phyloP scores from a whole-genome alignment of 2,329 filamentous ascomycete genomes.

The Lecanosticta acicola region DNA sequence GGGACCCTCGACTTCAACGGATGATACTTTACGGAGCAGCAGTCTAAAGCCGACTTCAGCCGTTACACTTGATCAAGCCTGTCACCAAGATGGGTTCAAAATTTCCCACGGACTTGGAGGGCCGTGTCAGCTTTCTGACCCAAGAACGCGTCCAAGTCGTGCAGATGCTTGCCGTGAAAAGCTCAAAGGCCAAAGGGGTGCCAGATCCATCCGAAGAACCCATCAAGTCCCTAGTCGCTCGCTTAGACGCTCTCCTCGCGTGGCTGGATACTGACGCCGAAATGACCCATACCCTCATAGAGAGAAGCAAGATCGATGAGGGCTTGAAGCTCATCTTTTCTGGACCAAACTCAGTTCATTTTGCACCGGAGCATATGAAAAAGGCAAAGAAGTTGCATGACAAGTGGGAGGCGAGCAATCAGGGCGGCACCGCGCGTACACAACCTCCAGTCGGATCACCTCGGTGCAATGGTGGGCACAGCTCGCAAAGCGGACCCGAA shows the following conservation, averaged over 20 bases:
- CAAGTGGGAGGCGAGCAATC: slow-evolving; percentile 18
- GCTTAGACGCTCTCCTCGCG: slow-evolving; percentile 15
- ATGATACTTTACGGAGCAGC: too few relatives aligned
- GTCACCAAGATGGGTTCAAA: not conserved
- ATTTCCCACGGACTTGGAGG: not conserved
- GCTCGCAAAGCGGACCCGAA: too few relatives aligned
- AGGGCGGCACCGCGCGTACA: too few relatives aligned
- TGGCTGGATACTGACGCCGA: slow-evolving; percentile 16
- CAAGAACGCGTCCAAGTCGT: not conserved
- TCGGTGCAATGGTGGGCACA: too few relatives aligned
- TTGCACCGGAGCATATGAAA: slow-evolving; percentile 9
- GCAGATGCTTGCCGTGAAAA: not conserved
- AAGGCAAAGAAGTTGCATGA: slow-evolving; percentile 15
- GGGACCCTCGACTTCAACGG: too few relatives aligned
- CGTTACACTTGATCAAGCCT: not conserved
- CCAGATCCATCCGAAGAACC: slow-evolving; percentile 2
- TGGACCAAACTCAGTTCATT: slow-evolving; percentile 10
- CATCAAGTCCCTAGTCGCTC: slow-evolving; percentile 7
- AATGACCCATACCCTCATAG: slow-evolving; percentile 18
- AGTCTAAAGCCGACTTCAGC: too few relatives aligned
- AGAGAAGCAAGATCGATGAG: slow-evolving; percentile 10
- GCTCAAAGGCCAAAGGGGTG: not conserved
- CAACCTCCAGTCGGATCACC: too few relatives aligned
- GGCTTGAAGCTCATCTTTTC: slow-evolving; percentile 14
- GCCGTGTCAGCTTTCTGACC: not conserved